Conservation (phyloP, 2,329 filamentous ascomycete genomes). For the Plenodomus tracheiphilus region DNA sequence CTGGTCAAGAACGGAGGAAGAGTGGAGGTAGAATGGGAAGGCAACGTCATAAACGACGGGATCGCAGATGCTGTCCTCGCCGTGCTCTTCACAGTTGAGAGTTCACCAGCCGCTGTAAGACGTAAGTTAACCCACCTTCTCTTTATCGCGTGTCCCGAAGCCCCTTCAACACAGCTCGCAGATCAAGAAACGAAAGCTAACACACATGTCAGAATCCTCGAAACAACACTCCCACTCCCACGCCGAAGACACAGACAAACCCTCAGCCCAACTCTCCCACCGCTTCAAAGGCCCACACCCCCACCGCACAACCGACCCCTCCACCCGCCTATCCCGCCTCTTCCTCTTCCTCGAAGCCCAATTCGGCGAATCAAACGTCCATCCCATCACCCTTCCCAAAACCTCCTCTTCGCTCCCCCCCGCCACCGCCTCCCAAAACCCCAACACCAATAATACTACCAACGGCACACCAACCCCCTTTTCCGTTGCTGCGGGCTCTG, state of each 20-base stretch:
- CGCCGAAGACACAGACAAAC: slow-evolving; percentile 13
- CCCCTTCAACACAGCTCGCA: neutral
- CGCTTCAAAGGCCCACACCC: slow-evolving; percentile 60
- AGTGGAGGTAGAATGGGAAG: slow-evolving; percentile 94
- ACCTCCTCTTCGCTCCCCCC: slow-evolving; percentile 46
- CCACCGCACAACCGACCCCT: slow-evolving; percentile 70
- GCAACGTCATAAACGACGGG: slow-evolving; percentile 95
- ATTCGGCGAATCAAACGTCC: slow-evolving; percentile 82
- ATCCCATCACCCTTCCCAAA: slow-evolving; percentile 71
- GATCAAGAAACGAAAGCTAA: slow-evolving; percentile 8
- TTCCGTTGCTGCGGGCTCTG: slow-evolving; percentile 9
- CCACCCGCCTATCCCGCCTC: slow-evolving; percentile 80
- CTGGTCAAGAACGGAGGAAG: slow-evolving; percentile 75
- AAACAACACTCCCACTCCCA: slow-evolving; percentile 40
- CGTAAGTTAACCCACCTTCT: slow-evolving; percentile 58
- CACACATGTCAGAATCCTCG: slow-evolving; percentile 37
- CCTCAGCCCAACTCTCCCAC: slow-evolving; percentile 15
- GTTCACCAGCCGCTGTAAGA: slow-evolving; percentile 91
- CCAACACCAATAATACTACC: neutral
- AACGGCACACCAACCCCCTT: slow-evolving; percentile 6
- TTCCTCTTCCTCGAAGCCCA: slow-evolving; percentile 97
- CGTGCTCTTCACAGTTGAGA: slow-evolving; percentile 88
- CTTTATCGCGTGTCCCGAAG: no score
- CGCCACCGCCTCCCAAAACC: slow-evolving; percentile 1
- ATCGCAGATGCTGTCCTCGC: slow-evolving; percentile 98